Evolutionary conservation across 495 filamentous ascomycete species (phyloP).

Genomic region (Tuber calosporum): DNA sequence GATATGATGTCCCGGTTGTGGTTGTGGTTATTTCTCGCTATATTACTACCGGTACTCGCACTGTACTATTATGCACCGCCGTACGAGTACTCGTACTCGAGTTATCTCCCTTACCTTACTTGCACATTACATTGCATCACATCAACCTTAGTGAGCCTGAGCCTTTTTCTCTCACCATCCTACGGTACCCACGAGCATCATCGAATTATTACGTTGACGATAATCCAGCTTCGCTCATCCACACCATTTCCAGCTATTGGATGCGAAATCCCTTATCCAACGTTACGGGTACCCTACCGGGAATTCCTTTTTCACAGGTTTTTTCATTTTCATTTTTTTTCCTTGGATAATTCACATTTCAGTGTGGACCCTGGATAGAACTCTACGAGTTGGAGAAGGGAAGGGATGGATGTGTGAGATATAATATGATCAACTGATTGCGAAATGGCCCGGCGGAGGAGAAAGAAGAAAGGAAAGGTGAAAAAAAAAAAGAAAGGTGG

Average conservation of each 20-base stretch:
- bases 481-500: neutral
- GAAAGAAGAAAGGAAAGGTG: neutral
- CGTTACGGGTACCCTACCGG: too few species aligned
- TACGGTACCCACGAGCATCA: neutral
- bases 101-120: too few species aligned
- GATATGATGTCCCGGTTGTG: too few species aligned
- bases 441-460: neutral
- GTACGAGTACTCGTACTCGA: too few species aligned
- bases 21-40: too few species aligned
- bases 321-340: neutral
- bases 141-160: neutral
- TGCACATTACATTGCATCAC: neutral
- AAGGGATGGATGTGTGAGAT: neutral
- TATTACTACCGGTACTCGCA: too few species aligned
- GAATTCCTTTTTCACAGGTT: neutral
- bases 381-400: neutral
- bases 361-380: neutral
- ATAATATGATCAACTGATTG: neutral
- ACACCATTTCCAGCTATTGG: neutral
- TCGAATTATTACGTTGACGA: neutral
- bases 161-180: neutral
- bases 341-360: neutral
- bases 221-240: neutral
- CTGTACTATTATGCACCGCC: too few species aligned
- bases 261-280: neutral